Conservation (phyloP, 2,329 filamentous ascomycete genomes). For the Atkinsonella texensis region DNA sequence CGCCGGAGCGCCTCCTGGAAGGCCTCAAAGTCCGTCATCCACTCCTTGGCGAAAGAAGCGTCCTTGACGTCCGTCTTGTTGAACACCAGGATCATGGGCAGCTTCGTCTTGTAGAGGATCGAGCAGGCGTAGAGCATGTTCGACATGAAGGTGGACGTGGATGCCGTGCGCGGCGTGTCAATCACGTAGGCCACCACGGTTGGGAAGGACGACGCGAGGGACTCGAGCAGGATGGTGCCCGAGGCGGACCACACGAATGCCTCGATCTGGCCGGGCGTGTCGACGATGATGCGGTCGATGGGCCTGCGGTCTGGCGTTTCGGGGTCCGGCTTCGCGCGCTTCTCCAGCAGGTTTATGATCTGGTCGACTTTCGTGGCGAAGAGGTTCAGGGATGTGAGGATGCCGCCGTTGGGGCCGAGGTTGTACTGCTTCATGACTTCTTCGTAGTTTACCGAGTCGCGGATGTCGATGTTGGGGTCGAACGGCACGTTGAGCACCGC, state of each 20-base stretch:
- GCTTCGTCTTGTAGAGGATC: constrained; percentile 95
- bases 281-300: constrained; percentile 77
- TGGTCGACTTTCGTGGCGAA: constrained; percentile 98
- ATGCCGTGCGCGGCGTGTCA: constrained; percentile 86
- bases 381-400: constrained; percentile 87
- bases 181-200: constrained; percentile 97
- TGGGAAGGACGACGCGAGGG: constrained; percentile 84
- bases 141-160: constrained; percentile 96
- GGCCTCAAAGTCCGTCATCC: constrained; percentile 98
- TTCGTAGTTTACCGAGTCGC: constrained; percentile 97
- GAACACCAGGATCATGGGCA: constrained; percentile 98
- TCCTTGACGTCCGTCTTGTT: constrained; percentile 98
- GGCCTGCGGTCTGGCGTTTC: constrained; percentile 47
- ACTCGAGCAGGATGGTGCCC: constrained; percentile 86
- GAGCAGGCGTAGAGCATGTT: constrained; percentile 99
- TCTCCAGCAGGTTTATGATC: constrained; percentile 79
- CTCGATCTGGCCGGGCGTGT: constrained; percentile 96
- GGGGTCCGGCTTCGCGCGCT: constrained; percentile 58
- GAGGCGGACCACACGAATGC: constrained; percentile 98
- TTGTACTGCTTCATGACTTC: constrained; percentile 99
- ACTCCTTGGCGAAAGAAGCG: constrained; percentile 84
- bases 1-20: constrained; percentile 77
- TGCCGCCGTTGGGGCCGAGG: constrained; percentile 91
- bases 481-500: constrained; percentile 90
- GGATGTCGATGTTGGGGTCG: constrained; percentile 96